Evolutionary conservation across 148 eudicot species (phyloP), one percentile per base, ranked within the genome.

Genomic region (Rhododendron simsii): DNA sequence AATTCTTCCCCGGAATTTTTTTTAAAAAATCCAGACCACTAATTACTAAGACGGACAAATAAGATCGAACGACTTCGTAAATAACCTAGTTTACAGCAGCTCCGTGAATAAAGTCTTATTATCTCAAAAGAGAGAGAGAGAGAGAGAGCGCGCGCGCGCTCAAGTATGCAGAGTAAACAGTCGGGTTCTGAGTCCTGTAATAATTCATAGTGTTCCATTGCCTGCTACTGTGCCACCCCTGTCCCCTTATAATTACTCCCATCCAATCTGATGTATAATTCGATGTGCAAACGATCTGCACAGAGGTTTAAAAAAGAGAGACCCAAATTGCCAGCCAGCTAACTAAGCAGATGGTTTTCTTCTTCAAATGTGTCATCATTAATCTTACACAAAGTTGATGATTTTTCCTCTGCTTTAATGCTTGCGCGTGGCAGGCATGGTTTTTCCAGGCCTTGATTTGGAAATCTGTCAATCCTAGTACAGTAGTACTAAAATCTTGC

Each of bases 371-470:
- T 71, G 37, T 30, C 76, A 71, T 71, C 76, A 71, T 71, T 71
- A 13, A 30, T 30, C 39, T 71, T 30, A 71, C 16, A 30, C 20
- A 71, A 71, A 71, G 76, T 71, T 71, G 20, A 71, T 71, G 39
- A 30, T 13, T 71, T 71, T 71, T 12, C 12, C 33, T 69, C 3
- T 69, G 75, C 76, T 71, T 71, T 71, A 28, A 71, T 71, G 76
- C 76, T 71, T 71, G 76, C 76, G 76, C 39, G 41, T 71, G 76
- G 76, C 75, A 69, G 75, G 75, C 75, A 69, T 69, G 75, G 75
- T 3, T 69, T 41, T 3, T 41, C 45, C 75, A 69, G 30, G 75
- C 39, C 75, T 69, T 28, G 37, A 30, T 71, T 30, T 30, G 35
- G 76, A 28, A 69, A 71, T 67, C 33, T 71, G 7, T 30, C 76